phyloP scores from a whole-genome alignment of 805 yeast genomes.

The Cyberlindnera amylophila region DNA sequence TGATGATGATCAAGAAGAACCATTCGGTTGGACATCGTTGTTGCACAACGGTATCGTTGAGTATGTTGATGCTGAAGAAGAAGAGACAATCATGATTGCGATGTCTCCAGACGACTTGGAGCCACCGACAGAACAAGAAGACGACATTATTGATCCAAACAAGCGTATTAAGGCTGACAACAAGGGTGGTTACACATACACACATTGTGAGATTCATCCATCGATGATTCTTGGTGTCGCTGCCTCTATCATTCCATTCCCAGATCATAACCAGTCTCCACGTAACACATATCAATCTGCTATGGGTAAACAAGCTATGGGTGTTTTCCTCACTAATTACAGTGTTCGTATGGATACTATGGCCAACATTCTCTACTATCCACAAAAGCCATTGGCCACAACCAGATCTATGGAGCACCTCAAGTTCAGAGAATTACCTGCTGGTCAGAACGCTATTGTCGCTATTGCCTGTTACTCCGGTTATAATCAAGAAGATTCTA shows the following conservation, averaged over 20 bases:
- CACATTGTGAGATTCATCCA: slow-evolving; percentile 99
- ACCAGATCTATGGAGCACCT: slow-evolving; percentile 97
- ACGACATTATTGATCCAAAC: slow-evolving; percentile 43
- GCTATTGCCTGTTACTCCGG: slow-evolving; percentile 98
- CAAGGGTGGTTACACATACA: slow-evolving; percentile 70
- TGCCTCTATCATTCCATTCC: slow-evolving; percentile 98
- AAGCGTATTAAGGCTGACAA: slow-evolving; percentile 77
- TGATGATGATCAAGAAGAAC: slow-evolving; percentile 36
- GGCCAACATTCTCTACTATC: slow-evolving; percentile 97
- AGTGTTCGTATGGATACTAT: slow-evolving; percentile 98
- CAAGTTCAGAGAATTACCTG: slow-evolving; percentile 96
- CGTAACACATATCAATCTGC: slow-evolving; percentile 99
- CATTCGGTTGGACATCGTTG: slow-evolving; percentile 82
- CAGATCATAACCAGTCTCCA: slow-evolving; percentile 99
- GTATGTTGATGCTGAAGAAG: slow-evolving; percentile 98
- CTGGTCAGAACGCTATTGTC: slow-evolving; percentile 98
- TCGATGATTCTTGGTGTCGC: slow-evolving; percentile 98
- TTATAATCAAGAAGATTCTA: slow-evolving; percentile 99
- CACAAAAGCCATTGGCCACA: slow-evolving; percentile 97
- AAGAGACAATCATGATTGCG: slow-evolving; percentile 96
- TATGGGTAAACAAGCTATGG: slow-evolving; percentile 99
- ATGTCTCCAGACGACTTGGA: slow-evolving; percentile 98
- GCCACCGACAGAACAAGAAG: slow-evolving; percentile 42
- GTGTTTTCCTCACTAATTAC: slow-evolving; percentile 93
- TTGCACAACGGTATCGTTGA: slow-evolving; percentile 87